Evolutionary conservation across 371 early-diverging fungal genomes (phyloP).

Genomic region (Circinella umbellata): DNA sequence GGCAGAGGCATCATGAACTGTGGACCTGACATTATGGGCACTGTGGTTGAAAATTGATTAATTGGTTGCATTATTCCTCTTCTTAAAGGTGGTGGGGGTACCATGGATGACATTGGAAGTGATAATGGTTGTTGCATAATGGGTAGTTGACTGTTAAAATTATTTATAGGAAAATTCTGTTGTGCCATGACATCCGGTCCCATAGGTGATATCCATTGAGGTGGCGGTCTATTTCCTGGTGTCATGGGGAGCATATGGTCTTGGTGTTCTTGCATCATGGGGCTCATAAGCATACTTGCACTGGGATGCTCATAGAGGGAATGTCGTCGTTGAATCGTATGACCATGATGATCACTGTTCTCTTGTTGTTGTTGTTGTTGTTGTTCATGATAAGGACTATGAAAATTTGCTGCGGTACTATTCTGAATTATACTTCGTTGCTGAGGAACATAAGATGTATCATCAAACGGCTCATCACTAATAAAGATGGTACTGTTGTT

Average conservation of each 20-base stretch:
- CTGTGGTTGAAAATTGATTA: background rate
- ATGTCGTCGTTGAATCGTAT: slow-evolving; percentile 13
- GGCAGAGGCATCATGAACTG: slow-evolving; percentile 6
- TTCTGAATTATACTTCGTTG: slow-evolving; percentile 4
- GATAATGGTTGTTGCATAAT: background rate
- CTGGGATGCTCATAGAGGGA: slow-evolving; percentile 18
- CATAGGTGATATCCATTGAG: slow-evolving; percentile 15
- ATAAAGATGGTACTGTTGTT: slow-evolving; percentile 6
- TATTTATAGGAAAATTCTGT: background rate
- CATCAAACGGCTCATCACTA: slow-evolving; percentile 15
- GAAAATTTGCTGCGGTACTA: background rate
- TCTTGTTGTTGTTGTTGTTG: slow-evolving; percentile 3
- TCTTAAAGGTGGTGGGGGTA: background rate
- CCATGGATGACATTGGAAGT: no score
- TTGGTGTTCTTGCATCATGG: slow-evolving; percentile 6
- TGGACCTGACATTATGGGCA: slow-evolving; percentile 14
- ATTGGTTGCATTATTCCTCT: slow-evolving; percentile 6
- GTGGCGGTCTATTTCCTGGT: background rate
- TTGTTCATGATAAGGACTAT: background rate
- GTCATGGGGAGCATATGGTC: background rate
- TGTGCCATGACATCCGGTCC: background rate
- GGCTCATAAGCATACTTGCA: slow-evolving; percentile 6
- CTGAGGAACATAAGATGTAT: slow-evolving; percentile 1
- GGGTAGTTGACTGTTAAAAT: background rate
- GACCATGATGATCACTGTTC: background rate